Conservation (phyloP, 1,284 basidiomycete species). For the Irpex sp. region DNA sequence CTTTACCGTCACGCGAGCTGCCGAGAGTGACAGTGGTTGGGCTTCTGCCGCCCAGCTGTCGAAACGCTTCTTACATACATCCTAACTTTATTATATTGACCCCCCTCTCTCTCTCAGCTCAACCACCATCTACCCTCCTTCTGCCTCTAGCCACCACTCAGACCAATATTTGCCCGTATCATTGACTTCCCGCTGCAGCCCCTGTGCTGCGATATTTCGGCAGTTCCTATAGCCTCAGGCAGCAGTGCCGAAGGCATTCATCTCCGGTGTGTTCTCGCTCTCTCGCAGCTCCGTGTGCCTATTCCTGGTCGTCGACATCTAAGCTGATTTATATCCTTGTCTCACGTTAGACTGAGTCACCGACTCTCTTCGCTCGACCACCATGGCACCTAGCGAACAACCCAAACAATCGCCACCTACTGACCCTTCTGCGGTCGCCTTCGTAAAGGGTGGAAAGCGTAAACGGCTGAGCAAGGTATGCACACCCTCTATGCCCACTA, state of each 20-base stretch:
- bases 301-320: conserved; percentile 9
- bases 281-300: conserved; percentile 1
- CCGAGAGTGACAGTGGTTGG: neutral
- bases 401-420: neutral
- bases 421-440: conserved; percentile 25
- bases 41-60: neutral
- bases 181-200: neutral
- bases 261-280: conserved; percentile 1
- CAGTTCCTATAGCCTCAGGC: neutral
- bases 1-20: neutral
- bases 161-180: no score
- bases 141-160: neutral
- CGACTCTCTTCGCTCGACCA: conserved; percentile 12
- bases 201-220: neutral
- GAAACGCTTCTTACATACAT: neutral
- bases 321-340: conserved; percentile 5
- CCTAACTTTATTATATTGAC: neutral
- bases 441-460: conserved; percentile 32
- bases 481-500: conserved; percentile 3
- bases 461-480: conserved; percentile 50
- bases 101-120: neutral
- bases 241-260: neutral
- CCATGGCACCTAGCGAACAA: conserved; percentile 11
- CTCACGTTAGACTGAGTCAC: conserved; percentile 1
- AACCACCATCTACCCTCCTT: neutral